Evolutionary conservation across 2,329 filamentous ascomycete species (phyloP).

Genomic region (Rugonectria rugulosa): DNA sequence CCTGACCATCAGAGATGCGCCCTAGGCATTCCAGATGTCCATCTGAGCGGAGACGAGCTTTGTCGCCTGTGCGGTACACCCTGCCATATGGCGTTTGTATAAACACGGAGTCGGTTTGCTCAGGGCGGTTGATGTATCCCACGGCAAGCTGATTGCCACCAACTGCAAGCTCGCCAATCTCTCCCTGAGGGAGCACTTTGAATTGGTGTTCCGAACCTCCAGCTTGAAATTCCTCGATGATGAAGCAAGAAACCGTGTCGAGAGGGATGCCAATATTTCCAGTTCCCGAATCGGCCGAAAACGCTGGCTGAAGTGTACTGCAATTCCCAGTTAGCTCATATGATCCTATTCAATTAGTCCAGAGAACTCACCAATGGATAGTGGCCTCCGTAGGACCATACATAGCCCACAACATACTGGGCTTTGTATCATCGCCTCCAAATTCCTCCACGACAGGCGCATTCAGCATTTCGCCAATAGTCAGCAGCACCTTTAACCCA

Average conservation of each 20-base stretch:
- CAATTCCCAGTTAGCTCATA: conserved; percentile 7
- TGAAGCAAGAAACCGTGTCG: conserved; percentile 80
- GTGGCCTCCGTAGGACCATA: conserved; percentile 93
- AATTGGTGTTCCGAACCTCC: conserved; percentile 42
- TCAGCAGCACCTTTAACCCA: conserved; percentile 74
- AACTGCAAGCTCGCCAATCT: conserved; percentile 81
- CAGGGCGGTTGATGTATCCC: conserved; percentile 81
- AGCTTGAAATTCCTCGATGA: conserved; percentile 60
- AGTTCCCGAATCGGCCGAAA: conserved; percentile 63
- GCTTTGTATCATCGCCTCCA: conserved; percentile 61
- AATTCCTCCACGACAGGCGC: conserved; percentile 80
- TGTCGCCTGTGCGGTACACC: conserved; percentile 87
- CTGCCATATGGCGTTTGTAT: conserved; percentile 71
- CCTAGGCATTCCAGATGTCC: conserved; percentile 85
- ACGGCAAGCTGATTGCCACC: conserved; percentile 81
- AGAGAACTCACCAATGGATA: conserved; percentile 74
- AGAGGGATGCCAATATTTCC: conserved; percentile 80
- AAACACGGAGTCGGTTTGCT: conserved; percentile 78
- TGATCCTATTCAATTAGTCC: not conserved
- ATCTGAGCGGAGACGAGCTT: conserved; percentile 70
- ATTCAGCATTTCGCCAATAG: conserved; percentile 94
- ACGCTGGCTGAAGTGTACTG: conserved; percentile 75
- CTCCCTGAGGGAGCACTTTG: conserved; percentile 67
- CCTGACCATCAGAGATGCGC: conserved; percentile 79
- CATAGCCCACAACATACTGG: conserved; percentile 86